Percentiles rank a stretch among this genome's conserved stretches.
Conservation (phyloP, 768 basidiomycete genomes). For the Auriscalpium orientale region DNA sequence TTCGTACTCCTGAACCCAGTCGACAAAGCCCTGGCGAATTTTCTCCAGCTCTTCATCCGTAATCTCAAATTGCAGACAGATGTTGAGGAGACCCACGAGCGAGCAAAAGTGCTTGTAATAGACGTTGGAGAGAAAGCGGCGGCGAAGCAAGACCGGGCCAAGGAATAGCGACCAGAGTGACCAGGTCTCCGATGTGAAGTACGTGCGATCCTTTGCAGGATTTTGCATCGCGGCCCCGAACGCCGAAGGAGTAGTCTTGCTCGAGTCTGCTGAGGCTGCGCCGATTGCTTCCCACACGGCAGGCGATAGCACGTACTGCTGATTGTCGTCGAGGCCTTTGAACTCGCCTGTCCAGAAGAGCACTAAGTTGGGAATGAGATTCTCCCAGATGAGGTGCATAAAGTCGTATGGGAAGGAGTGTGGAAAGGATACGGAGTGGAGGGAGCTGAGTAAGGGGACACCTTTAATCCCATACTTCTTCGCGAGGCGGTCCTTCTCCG, state of each 20-base stretch:
- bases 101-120: conserved; percentile 38
- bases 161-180: conserved; percentile 34
- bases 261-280: conserved; percentile 21
- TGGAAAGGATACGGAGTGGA: conserved; percentile 31
- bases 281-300: conserved; percentile 37
- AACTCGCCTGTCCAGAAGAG: conserved; percentile 32
- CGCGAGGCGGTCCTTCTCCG: conserved; percentile 16
- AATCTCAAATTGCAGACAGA: conserved; percentile 32
- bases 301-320: conserved; percentile 21
- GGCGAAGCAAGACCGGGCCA: conserved; percentile 30
- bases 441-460: conserved; percentile 22
- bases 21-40: conserved; percentile 23
- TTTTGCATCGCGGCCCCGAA: conserved; percentile 31
- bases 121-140: conserved; percentile 21
- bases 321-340: conserved; percentile 31
- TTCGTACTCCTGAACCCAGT: conserved; percentile 35
- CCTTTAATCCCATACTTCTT: conserved; percentile 29
- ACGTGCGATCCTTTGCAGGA: conserved; percentile 19
- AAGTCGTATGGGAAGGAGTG: conserved; percentile 38
- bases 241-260: conserved; percentile 30
- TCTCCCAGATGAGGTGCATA: conserved; percentile 43
- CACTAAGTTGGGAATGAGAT: conserved; percentile 34
- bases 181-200: conserved; percentile 31
- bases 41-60: conserved; percentile 18
- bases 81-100: conserved; percentile 30